Evolutionary conservation across 2,329 filamentous ascomycete species (phyloP), one percentile per base, ranked within the genome.

Genomic region (Hypoxylon sp.): DNA sequence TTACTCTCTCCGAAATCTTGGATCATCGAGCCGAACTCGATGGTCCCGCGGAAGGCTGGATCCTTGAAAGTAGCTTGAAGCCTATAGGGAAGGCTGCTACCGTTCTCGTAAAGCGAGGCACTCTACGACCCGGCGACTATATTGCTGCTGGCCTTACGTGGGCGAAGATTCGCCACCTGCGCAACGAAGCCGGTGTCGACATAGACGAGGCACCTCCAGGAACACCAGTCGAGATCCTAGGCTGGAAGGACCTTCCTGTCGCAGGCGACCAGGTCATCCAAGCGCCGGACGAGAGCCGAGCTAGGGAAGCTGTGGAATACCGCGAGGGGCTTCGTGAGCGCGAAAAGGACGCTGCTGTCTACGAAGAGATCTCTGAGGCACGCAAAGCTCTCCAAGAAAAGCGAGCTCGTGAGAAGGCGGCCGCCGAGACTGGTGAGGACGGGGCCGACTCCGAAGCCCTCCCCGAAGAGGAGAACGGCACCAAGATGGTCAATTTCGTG

Each of bases 31-130:
- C 95, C 26, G 92, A 97, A 71, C 78, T 78, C 0, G 86, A 91
- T 66, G 91, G 93, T 18, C 86, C 87, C 75, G 93, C 91, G 6
- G 96, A 99, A 80, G 96, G 96, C 14, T 97, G 94, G 93, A 86
- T 99, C 16, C 86, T 99, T 4, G 96, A 99, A 81, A 93, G 93
- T 40, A 93, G 92, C 57, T 91, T 96, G 14, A 97, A 97, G 80
- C 86, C 88, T 16, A 87, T 89, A 38, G 96, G 96, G 38, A 92
- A 92, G 70, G 90, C 92, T 8, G 96, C 96, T 3, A 97, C 96
- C 0, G 87, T 97, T 0, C 88, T 99, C 4, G 89, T 99, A 55
- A 91, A 93, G 71, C 89, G 93, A 61, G 96, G 96, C 50, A 98
- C 94, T 0, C 83, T 99, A 40, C 88, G 89, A 5, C 84, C 85